phyloP scores from a whole-genome alignment of 2,329 filamentous ascomycete species.

The Nothomitra cinnamomea region DNA sequence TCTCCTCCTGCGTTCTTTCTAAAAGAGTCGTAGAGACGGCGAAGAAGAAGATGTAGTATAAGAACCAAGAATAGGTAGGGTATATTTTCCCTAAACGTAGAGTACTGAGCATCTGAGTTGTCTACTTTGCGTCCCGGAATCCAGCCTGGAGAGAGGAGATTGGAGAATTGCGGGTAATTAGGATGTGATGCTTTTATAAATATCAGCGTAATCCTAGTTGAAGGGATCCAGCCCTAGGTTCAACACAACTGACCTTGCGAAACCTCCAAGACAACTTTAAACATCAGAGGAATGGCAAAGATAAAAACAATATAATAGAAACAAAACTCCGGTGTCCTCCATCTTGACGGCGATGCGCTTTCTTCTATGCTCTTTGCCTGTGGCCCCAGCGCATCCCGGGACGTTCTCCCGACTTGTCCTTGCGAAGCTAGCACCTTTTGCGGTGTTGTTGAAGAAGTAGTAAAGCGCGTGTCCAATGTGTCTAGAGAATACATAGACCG shows the following conservation, averaged over 20 bases:
- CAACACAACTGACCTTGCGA: constrained; percentile 47
- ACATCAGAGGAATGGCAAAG: constrained; percentile 63
- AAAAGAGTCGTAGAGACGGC: constrained; percentile 49
- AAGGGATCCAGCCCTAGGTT: neutral
- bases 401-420: constrained; percentile 15
- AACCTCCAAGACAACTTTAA: constrained; percentile 73
- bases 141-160: constrained; percentile 66
- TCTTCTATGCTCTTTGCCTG: neutral
- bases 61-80: constrained; percentile 63
- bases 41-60: constrained; percentile 60
- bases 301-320: constrained; percentile 58
- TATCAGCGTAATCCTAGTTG: neutral
- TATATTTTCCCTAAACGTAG: constrained; percentile 68
- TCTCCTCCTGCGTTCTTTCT: constrained; percentile 15
- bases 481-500: constrained; percentile 44
- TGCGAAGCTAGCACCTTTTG: constrained; percentile 17
- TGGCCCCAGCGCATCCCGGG: neutral
- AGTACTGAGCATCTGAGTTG: constrained; percentile 77
- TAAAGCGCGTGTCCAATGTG: constrained; percentile 56
- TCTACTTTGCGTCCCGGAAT: constrained; percentile 86
- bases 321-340: constrained; percentile 74
- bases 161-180: constrained; percentile 58
- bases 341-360: constrained; percentile 38
- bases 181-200: constrained; percentile 52
- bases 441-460: constrained; percentile 50